These are phyloP conservation scores for Leptographium flavum DNA, from an alignment of 2,329 filamentous ascomycete genomes.

Conservation along the genomic window DNA sequence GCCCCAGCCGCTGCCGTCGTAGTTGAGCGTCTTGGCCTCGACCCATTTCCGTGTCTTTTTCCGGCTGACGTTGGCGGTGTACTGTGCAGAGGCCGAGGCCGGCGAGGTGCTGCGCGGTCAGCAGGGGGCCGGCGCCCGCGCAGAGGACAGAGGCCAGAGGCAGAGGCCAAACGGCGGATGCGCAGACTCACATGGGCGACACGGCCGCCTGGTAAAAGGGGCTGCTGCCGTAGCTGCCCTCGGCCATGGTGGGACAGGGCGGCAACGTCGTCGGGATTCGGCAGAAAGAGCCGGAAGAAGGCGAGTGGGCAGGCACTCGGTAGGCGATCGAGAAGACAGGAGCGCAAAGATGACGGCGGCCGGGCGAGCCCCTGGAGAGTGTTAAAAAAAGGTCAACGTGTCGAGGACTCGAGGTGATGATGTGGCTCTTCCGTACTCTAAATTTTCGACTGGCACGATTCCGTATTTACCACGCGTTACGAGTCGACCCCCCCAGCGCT, in stretches of 20 bases:
- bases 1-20: constrained; percentile 92
- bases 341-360: no score
- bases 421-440: no score
- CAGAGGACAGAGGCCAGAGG: not conserved
- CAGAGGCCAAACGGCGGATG: not conserved
- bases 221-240: constrained; percentile 18
- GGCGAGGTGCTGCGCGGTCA: constrained; percentile 12
- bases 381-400: no score
- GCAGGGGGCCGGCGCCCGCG: not conserved
- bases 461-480: not conserved
- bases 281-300: no score
- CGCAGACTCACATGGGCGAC: constrained; percentile 15
- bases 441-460: no score
- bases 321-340: no score
- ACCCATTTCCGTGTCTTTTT: constrained; percentile 92
- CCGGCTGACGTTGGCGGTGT: constrained; percentile 76
- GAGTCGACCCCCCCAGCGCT: no score
- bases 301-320: no score
- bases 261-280: not conserved
- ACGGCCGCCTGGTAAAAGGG: constrained; percentile 14
- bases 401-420: no score
- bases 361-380: no score
- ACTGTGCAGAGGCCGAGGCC: constrained; percentile 23
- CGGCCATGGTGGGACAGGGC: no score
- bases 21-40: constrained; percentile 71